Evolutionary conservation across 371 early-diverging fungal genomes (phyloP).

Genomic region (Mortierella sp.): DNA sequence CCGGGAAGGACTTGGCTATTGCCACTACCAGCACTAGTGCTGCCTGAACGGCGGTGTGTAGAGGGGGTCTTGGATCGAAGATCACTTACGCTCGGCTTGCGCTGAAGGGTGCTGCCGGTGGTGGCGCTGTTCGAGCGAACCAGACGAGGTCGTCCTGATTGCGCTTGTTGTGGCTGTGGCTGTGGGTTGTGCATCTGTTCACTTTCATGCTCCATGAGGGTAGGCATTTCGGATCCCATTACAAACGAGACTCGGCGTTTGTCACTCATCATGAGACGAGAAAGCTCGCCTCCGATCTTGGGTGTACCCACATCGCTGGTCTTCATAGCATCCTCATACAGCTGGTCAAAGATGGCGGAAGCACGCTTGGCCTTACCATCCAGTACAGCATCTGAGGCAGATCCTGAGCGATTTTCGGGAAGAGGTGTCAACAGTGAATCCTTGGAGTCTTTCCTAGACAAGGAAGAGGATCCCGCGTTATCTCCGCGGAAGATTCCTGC

Average conservation of each 20-base stretch:
- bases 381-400: conserved; percentile 33
- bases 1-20: conserved; percentile 12
- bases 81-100: conserved; percentile 14
- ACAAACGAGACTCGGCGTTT: conserved; percentile 46
- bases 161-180: conserved; percentile 1
- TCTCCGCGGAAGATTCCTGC: conserved; percentile 26
- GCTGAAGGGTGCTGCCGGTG: conserved; percentile 1
- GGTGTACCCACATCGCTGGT: conserved; percentile 39
- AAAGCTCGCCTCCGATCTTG: conserved; percentile 52
- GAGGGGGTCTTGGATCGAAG: too few species aligned
- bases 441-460: conserved; percentile 22
- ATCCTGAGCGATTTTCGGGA: conserved; percentile 33
- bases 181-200: neutral
- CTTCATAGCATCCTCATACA: conserved; percentile 68
- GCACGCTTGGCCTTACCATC: conserved; percentile 59
- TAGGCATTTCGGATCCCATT: conserved; percentile 28
- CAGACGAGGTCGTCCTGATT: conserved; percentile 18
- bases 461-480: conserved; percentile 9
- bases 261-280: conserved; percentile 47
- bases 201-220: conserved; percentile 6
- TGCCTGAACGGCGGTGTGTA: conserved; percentile 34
- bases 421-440: conserved; percentile 41
- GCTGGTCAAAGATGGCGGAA: conserved; percentile 69
- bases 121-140: conserved; percentile 39
- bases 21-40: conserved; percentile 32